phyloP scores from a whole-genome alignment of 1,284 basidiomycete genomes.

The Sporisorium reilianum region DNA sequence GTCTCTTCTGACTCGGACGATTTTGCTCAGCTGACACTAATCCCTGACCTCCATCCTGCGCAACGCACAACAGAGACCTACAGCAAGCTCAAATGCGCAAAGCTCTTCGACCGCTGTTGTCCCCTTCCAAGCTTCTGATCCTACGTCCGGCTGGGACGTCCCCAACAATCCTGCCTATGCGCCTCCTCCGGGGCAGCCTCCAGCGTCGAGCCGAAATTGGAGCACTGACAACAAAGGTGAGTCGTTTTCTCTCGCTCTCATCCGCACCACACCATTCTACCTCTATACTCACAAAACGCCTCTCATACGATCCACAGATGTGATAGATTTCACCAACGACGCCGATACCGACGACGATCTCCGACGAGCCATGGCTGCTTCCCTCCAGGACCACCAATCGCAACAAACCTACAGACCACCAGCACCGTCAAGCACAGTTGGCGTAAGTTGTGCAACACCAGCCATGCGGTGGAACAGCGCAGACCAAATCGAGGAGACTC shows the following conservation, averaged over 20 bases:
- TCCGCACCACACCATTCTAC: background rate
- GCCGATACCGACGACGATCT: constrained; percentile 44
- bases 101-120: constrained; percentile 21
- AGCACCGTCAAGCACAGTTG: constrained; percentile 38
- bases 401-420: constrained; percentile 28
- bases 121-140: constrained; percentile 14
- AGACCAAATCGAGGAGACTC: background rate
- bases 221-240: constrained; percentile 22
- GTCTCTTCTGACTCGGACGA: too few relatives aligned
- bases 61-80: constrained; percentile 9
- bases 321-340: constrained; percentile 49
- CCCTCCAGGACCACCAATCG: constrained; percentile 38
- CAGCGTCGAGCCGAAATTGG: constrained; percentile 16
- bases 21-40: background rate
- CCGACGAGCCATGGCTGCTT: constrained; percentile 42
- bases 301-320: constrained; percentile 7
- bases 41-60: background rate
- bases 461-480: background rate
- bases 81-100: constrained; percentile 10
- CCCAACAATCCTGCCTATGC: constrained; percentile 19
- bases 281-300: background rate
- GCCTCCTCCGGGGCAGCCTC: constrained; percentile 27
- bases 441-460: constrained; percentile 31
- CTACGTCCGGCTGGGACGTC: constrained; percentile 22
- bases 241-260: background rate